A percentile compares a stretch with the other conserved stretches of the same genome.
These are phyloP conservation scores for Kodamaea jinghongensis DNA, from an alignment of 805 yeast genomes.

Conservation along the genomic window DNA sequence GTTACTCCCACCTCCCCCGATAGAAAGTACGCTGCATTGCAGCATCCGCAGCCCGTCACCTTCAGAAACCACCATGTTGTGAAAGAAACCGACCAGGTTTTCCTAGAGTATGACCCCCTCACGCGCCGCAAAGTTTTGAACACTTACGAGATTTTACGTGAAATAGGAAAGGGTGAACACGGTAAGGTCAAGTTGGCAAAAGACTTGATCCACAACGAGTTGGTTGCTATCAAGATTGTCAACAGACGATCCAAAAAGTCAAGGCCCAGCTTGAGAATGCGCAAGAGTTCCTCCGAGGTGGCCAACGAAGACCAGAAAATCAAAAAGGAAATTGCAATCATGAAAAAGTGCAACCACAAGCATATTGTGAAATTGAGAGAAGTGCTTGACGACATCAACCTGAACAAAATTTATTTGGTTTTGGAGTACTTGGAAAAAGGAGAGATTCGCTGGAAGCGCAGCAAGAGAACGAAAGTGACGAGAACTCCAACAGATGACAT, in stretches of 20 bases:
- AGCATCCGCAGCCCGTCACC: not conserved
- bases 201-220: slow-evolving; percentile 58
- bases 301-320: slow-evolving; percentile 32
- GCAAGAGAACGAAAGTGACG: slow-evolving; percentile 11
- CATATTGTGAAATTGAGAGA: slow-evolving; percentile 44
- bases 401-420: slow-evolving; percentile 85
- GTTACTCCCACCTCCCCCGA: too few species aligned
- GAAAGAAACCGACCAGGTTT: slow-evolving; percentile 78
- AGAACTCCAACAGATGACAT: slow-evolving; percentile 35
- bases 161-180: slow-evolving; percentile 95
- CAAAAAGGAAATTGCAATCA: slow-evolving; percentile 44
- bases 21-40: too few species aligned
- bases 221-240: slow-evolving; percentile 92
- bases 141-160: slow-evolving; percentile 83
- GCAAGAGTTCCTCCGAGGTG: slow-evolving; percentile 15
- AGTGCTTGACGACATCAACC: slow-evolving; percentile 79
- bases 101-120: slow-evolving; percentile 85
- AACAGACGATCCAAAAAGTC: slow-evolving; percentile 56
- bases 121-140: slow-evolving; percentile 78
- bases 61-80: slow-evolving; percentile 36
- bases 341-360: slow-evolving; percentile 46
- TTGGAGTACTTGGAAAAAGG: slow-evolving; percentile 89
- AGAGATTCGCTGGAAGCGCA: slow-evolving; percentile 75
- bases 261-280: slow-evolving; percentile 29
- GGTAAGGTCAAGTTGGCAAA: slow-evolving; percentile 95